phyloP scores from a whole-genome alignment of 257 asterid species.

The Solanum virginianum region DNA sequence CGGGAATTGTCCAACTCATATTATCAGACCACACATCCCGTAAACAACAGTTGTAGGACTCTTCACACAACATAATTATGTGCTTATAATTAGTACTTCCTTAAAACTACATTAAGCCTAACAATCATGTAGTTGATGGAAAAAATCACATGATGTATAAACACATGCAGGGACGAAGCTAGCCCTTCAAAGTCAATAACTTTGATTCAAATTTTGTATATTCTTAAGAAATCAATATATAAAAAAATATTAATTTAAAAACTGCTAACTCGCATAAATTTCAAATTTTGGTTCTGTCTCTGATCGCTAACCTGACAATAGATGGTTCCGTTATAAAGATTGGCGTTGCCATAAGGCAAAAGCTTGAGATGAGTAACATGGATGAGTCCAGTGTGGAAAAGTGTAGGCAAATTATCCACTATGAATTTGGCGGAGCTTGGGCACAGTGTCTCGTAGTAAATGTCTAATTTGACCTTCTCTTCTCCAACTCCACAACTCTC shows the following conservation, averaged over 20 bases:
- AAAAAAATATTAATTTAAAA: too few relatives aligned
- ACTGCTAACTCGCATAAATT: too few relatives aligned
- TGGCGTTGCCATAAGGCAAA: too few relatives aligned
- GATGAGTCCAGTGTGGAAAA: neutral
- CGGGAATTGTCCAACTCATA: neutral
- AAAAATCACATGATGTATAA: neutral
- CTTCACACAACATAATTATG: neutral
- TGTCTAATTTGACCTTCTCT: neutral
- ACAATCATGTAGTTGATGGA: neutral
- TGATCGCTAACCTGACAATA: too few relatives aligned
- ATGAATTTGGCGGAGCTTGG: neutral
- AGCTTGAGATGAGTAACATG: neutral
- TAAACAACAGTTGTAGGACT: neutral
- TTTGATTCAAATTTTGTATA: too few relatives aligned
- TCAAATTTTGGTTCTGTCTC: too few relatives aligned
- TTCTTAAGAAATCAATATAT: too few relatives aligned
- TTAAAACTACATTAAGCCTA: neutral
- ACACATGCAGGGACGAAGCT: too few relatives aligned
- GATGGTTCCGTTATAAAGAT: too few relatives aligned
- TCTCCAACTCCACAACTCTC: neutral
- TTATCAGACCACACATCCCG: neutral
- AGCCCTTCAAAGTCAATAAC: too few relatives aligned
- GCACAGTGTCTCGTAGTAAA: neutral
- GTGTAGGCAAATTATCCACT: neutral
- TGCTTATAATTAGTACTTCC: neutral